These are phyloP conservation scores for Yamadazyma taylorii DNA, from an alignment of 1,139 yeast species.

Conservation along the genomic window DNA sequence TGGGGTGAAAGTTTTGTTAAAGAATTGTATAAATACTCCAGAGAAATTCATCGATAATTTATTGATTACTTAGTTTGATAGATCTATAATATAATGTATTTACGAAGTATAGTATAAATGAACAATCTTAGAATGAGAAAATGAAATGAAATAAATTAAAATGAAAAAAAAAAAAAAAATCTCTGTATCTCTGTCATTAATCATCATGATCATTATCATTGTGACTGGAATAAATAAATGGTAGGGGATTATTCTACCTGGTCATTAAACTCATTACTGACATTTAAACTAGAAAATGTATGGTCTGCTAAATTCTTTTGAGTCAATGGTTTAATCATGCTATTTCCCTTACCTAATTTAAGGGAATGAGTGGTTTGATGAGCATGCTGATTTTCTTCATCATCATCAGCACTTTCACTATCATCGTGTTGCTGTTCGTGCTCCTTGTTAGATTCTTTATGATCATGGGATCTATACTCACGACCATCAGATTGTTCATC, in stretches of 20 bases:
- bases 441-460: neutral
- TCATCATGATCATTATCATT: neutral
- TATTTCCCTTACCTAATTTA: constrained; percentile 15
- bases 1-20: constrained; percentile 98
- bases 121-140: neutral
- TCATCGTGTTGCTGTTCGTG: neutral
- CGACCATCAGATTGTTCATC: too few relatives aligned
- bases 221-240: neutral
- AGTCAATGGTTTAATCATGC: constrained; percentile 25
- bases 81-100: constrained; percentile 1
- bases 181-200: too few relatives aligned
- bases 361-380: constrained; percentile 3
- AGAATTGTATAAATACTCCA: constrained; percentile 58
- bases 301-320: constrained; percentile 35
- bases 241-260: constrained; percentile 25
- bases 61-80: neutral
- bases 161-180: too few relatives aligned
- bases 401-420: constrained; percentile 1
- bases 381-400: constrained; percentile 9
- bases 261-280: constrained; percentile 23
- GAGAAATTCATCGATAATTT: constrained; percentile 6
- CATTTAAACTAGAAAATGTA: constrained; percentile 22
- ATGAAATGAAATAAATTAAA: neutral
- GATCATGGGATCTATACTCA: too few relatives aligned
- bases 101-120: constrained; percentile 1